A percentile compares a stretch with the other conserved stretches of the same genome.
Conservation (phyloP, 495 filamentous ascomycete genomes). For the Penicillium taxi region DNA sequence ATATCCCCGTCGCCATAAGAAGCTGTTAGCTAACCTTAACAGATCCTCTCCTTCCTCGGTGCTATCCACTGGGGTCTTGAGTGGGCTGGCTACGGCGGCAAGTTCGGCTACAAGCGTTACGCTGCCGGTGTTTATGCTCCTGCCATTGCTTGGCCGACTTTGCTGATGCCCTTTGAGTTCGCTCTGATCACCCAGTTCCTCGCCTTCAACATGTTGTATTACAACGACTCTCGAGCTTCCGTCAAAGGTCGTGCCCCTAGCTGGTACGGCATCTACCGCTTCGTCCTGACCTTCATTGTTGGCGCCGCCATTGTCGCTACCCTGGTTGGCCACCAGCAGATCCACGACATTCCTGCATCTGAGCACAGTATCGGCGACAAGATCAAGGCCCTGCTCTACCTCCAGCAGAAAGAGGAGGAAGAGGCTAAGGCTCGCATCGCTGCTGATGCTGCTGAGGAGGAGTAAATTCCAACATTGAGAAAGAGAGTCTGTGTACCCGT, state of each 20-base stretch:
- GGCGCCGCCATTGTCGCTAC: slow-evolving; percentile 79
- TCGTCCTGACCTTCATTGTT: slow-evolving; percentile 90
- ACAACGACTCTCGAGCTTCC: slow-evolving; percentile 71
- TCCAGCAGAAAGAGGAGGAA: slow-evolving; percentile 54
- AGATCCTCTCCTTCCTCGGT: slow-evolving; percentile 93
- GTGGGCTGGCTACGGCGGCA: slow-evolving; percentile 66
- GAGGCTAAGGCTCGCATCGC: slow-evolving; percentile 50
- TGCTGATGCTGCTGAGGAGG: slow-evolving; percentile 38
- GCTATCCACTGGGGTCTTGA: slow-evolving; percentile 93
- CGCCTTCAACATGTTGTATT: slow-evolving; percentile 83
- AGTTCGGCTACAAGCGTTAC: slow-evolving; percentile 68
- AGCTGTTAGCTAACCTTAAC: slow-evolving; percentile 7
- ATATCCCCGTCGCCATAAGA: no score
- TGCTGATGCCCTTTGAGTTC: slow-evolving; percentile 78
- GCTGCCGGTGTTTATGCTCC: slow-evolving; percentile 75
- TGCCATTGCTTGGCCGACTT: slow-evolving; percentile 86
- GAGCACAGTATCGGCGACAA: slow-evolving; percentile 50
- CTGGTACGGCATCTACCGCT: slow-evolving; percentile 93
- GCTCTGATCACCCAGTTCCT: slow-evolving; percentile 87
- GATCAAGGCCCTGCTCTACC: slow-evolving; percentile 53
- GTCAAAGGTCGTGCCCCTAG: slow-evolving; percentile 72
- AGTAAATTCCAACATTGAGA: no score
- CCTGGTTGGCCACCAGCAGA: slow-evolving; percentile 78
- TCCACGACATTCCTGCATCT: slow-evolving; percentile 49
- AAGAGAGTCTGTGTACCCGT: background rate